These are phyloP conservation scores for Nicotiana noctiflora DNA, from an alignment of 257 asterid species.

Conservation along the genomic window DNA sequence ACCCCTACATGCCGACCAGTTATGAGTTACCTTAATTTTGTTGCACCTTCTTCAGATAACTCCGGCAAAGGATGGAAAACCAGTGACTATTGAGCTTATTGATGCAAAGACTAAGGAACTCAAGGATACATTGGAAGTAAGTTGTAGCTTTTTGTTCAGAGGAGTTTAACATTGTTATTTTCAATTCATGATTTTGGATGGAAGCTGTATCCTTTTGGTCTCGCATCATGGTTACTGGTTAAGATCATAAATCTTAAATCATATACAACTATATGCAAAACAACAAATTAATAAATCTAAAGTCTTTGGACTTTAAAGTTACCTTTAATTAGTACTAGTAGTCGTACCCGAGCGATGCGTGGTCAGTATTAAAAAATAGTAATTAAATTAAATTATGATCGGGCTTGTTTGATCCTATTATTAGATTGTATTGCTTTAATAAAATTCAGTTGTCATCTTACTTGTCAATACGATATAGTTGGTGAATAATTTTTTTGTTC, in stretches of 20 bases:
- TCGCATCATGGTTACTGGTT: neutral
- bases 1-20: neutral
- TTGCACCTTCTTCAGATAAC: conserved; percentile 46
- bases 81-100: conserved; percentile 88
- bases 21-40: neutral
- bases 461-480: too few relatives aligned
- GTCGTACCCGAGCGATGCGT: too few relatives aligned
- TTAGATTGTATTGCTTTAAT: too few relatives aligned
- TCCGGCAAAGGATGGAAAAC: conserved; percentile 96
- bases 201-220: neutral
- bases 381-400: too few relatives aligned
- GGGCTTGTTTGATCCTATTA: too few relatives aligned
- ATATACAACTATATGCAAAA: neutral
- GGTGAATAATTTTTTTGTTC: too few relatives aligned
- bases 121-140: conserved; percentile 77
- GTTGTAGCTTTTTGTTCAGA: neutral
- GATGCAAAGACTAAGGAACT: conserved; percentile 98
- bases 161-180: neutral
- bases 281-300: neutral
- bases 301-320: too few relatives aligned
- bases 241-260: conserved; percentile 12
- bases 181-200: neutral
- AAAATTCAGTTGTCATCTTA: too few relatives aligned
- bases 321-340: neutral
- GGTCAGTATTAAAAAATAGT: too few relatives aligned